Evolutionary conservation across 1,284 basidiomycete genomes (phyloP), one percentile per base, ranked within the genome.

Genomic region (Sporisorium iseilematis-ciliati): DNA sequence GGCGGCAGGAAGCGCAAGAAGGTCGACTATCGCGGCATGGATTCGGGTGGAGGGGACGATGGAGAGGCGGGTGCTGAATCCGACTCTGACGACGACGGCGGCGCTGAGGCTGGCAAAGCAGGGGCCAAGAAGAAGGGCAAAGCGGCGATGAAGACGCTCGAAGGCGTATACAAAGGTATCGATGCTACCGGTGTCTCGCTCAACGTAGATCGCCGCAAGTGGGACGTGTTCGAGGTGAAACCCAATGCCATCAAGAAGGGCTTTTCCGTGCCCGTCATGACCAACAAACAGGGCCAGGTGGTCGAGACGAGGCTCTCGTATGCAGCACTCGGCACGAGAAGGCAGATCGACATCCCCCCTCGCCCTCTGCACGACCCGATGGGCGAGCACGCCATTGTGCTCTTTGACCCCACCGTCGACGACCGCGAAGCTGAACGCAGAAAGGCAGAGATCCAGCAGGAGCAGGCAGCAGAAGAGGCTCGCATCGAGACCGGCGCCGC

Each of bases 371-470:
- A 96, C 82, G 95, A 99, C 84, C 97, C 95, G 0, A 96, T 99
- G 93, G 91, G 92, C 59, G 95, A 98, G 82, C 95, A 97, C 85
- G 95, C 97, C 0, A 96, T 99, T 73, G 97, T 99, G 0, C 87
- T 98, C 4, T 99, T 94, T 84, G 96, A 99, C 82, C 96, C 96
- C 0, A 99, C 96, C 0, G 91, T 97, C 50, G 95, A 99, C 83
- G 92, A 85, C 26, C 70, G 62, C 42, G 81, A 84, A 46, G 78
- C 77, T 0, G 82, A 82, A 52, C 35, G 53, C 18, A 77, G 74
- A n/a, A 76, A 77, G 35, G 77, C 68, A 18, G 66, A 75, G 29
- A n/a, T 71, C 1, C 75, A 72, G 31, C 33, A 69, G 38, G 64
- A 70, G 48, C 69, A 77, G 51, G 63, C 62, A 23, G 70, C 65